Percentiles rank a stretch among this genome's conserved stretches.
Evolutionary conservation across 2,329 filamentous ascomycete species (phyloP).

Genomic region (Pseudocercospora vitis): DNA sequence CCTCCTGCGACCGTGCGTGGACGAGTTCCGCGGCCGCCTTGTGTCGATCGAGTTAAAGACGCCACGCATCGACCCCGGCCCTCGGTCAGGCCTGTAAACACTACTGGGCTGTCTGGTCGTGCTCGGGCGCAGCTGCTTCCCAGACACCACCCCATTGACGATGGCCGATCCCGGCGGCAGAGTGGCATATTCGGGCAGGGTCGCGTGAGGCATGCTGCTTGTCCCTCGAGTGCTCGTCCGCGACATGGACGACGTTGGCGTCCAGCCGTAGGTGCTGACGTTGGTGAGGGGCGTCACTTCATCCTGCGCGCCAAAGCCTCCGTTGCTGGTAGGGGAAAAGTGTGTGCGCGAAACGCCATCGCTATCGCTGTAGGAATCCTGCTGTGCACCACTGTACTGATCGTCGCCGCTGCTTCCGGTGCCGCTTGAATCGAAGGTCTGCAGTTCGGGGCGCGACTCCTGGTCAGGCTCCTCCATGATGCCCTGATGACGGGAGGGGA

Average conservation of each 20-base stretch:
- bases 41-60: constrained; percentile 44
- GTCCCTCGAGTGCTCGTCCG: constrained; percentile 20
- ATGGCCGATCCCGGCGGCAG: constrained; percentile 19
- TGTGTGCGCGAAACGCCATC: constrained; percentile 30
- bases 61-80: constrained; percentile 42
- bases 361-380: constrained; percentile 31
- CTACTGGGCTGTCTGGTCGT: constrained; percentile 49
- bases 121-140: constrained; percentile 39
- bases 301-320: constrained; percentile 20
- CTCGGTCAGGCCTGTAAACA: constrained; percentile 51
- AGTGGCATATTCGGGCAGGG: constrained; percentile 24
- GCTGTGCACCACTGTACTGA: constrained; percentile 23
- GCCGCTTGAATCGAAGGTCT: constrained; percentile 36
- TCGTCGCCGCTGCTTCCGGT: constrained; percentile 34
- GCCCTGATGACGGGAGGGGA: constrained; percentile 20
- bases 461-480: constrained; percentile 38
- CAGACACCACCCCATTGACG: constrained; percentile 22
- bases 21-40: constrained; percentile 56
- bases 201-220: constrained; percentile 10
- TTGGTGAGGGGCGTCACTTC: constrained; percentile 34
- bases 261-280: constrained; percentile 34
- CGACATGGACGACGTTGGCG: constrained; percentile 18
- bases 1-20: constrained; percentile 53
- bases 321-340: constrained; percentile 26
- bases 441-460: constrained; percentile 33